Conservation (phyloP, 495 filamentous ascomycete species). For the Neurospora tetraspora region DNA sequence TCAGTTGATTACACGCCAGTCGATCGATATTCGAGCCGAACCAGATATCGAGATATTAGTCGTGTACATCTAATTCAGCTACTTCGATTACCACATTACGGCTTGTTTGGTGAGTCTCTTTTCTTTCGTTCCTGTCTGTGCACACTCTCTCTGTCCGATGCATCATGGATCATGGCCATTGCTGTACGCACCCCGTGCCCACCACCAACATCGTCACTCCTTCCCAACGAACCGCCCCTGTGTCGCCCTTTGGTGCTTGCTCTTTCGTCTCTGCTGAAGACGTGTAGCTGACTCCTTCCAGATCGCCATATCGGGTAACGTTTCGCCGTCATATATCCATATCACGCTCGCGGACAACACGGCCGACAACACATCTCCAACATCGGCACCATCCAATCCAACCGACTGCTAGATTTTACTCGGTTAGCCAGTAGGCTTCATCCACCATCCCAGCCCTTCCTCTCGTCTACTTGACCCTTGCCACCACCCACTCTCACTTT, state of each 20-base stretch:
- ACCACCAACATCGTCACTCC: slow-evolving; percentile 8
- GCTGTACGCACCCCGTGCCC: not conserved
- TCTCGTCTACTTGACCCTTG: not conserved
- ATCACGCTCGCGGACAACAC: not conserved
- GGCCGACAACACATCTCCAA: not conserved
- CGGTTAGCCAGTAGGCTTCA: not conserved
- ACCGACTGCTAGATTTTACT: not conserved
- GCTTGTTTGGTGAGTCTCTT: slow-evolving; percentile 8
- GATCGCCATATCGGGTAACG: not conserved
- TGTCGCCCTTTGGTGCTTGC: not conserved
- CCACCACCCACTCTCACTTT: not conserved
- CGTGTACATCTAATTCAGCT: not conserved
- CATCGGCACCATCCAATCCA: not conserved
- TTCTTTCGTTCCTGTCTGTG: not conserved
- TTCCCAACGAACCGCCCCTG: not conserved
- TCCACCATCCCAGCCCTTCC: not conserved
- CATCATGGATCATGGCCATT: not conserved
- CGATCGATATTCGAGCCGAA: not conserved
- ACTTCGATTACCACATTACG: too few relatives aligned
- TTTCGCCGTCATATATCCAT: not conserved
- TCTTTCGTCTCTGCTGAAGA: not conserved
- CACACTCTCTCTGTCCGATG: not conserved
- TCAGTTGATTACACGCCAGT: not conserved
- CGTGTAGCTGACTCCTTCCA: slow-evolving; percentile 11
- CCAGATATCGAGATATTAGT: not conserved